Evolutionary conservation across 306 rosid genomes (phyloP).

Genomic region (Comarum palustre): DNA sequence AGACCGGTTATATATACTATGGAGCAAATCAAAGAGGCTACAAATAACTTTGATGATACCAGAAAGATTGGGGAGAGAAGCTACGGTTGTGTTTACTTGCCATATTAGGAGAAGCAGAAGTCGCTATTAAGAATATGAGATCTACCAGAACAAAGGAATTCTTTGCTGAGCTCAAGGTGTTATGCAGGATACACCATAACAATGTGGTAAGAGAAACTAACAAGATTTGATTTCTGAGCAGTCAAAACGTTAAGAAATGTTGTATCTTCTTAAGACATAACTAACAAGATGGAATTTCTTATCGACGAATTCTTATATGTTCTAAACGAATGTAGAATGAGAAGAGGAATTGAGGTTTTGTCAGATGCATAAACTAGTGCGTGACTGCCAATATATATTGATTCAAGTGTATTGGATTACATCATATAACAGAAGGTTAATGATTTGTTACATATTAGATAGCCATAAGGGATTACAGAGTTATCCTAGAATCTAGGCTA

Average conservation of each 20-base stretch:
- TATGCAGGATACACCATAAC: conserved; percentile 43
- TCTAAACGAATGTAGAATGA: neutral
- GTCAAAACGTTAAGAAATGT: neutral
- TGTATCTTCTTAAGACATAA: neutral
- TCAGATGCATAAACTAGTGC: too few relatives aligned
- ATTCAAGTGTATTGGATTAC: too few relatives aligned
- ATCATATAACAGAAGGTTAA: too few relatives aligned
- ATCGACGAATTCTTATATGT: conserved; percentile 8
- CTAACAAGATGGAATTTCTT: neutral
- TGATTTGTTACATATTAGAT: too few relatives aligned
- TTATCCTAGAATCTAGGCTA: too few relatives aligned
- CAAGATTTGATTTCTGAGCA: neutral
- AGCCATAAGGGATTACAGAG: too few relatives aligned
- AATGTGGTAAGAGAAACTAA: conserved; percentile 32
- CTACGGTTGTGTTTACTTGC: conserved; percentile 18
- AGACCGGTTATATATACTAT: conserved; percentile 17
- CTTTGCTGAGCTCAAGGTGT: conserved; percentile 58
- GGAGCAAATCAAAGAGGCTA: conserved; percentile 21
- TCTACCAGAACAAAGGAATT: conserved; percentile 58
- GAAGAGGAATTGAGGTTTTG: too few relatives aligned
- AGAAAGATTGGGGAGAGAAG: conserved; percentile 24
- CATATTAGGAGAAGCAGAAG: conserved; percentile 28
- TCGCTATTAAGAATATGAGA: conserved; percentile 63
- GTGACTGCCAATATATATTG: too few relatives aligned
- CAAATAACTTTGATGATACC: conserved; percentile 10